phyloP scores from a whole-genome alignment of 2,329 filamentous ascomycete genomes.

The Aspergillus fumigatiaffinis region DNA sequence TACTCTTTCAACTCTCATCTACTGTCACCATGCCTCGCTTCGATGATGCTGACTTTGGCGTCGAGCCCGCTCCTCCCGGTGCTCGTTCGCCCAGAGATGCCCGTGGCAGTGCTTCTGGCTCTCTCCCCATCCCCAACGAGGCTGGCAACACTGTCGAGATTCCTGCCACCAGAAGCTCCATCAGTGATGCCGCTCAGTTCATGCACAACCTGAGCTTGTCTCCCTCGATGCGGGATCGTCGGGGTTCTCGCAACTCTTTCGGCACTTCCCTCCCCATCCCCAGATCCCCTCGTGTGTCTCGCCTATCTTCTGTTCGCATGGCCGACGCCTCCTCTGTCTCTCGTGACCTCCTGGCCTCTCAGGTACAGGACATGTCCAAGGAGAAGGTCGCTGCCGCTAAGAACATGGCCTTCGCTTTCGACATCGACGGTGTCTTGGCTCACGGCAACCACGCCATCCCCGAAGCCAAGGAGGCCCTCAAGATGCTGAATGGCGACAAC shows the following conservation, averaged over 20 bases:
- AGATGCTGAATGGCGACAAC: constrained; percentile 71
- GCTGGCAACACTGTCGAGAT: constrained; percentile 60
- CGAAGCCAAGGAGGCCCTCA: constrained; percentile 61
- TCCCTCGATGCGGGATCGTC: constrained; percentile 64
- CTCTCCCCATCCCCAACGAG: constrained; percentile 43
- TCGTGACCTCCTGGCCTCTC: constrained; percentile 65
- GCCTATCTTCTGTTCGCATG: constrained; percentile 60
- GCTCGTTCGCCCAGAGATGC: constrained; percentile 25
- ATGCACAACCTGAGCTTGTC: constrained; percentile 70
- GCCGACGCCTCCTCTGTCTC: constrained; percentile 49
- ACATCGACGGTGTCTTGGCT: constrained; percentile 66
- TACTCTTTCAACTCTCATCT: not conserved
- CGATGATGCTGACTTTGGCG: constrained; percentile 55
- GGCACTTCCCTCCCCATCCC: constrained; percentile 70
- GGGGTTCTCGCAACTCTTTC: constrained; percentile 71
- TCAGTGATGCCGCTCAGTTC: constrained; percentile 64
- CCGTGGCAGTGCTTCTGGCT: constrained; percentile 21
- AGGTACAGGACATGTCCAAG: constrained; percentile 63
- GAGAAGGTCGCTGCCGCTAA: constrained; percentile 67
- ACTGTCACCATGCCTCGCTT: constrained; percentile 55
- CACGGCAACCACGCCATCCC: constrained; percentile 69
- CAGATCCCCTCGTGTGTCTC: constrained; percentile 63
- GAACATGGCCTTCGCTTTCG: constrained; percentile 77
- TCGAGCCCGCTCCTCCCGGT: constrained; percentile 29
- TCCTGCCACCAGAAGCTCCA: constrained; percentile 63